Evolutionary conservation across 163 green algal species (phyloP).

Genomic region (Coccomyxa subellipsoidea): DNA sequence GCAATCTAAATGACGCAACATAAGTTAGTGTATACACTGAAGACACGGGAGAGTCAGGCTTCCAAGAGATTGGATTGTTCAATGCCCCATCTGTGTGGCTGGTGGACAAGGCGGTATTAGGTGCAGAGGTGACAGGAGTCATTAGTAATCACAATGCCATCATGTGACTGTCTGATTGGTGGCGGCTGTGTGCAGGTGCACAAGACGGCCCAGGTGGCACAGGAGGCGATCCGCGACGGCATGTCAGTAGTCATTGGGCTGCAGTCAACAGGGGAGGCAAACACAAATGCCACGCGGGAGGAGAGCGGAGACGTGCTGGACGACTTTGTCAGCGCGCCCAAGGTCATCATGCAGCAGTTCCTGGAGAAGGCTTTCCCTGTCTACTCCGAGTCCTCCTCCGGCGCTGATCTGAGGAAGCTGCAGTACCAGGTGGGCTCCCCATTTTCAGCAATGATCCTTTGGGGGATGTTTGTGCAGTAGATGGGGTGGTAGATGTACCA

Average conservation of each 20-base stretch:
- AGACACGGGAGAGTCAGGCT: too few species aligned
- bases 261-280: constrained; percentile 59
- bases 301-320: constrained; percentile 47
- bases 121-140: too few species aligned
- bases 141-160: too few species aligned
- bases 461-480: too few species aligned
- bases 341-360: constrained; percentile 57
- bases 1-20: too few species aligned
- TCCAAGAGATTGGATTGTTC: too few species aligned
- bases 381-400: background rate
- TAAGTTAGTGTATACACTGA: too few species aligned
- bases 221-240: constrained; percentile 40
- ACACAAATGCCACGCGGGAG: constrained; percentile 43
- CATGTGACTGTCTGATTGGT: too few species aligned
- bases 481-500: too few species aligned
- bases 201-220: constrained; percentile 49
- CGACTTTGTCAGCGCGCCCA: constrained; percentile 66
- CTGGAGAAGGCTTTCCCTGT: constrained; percentile 39
- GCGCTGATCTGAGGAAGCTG: background rate
- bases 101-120: too few species aligned
- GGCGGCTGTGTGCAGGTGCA: constrained; percentile 32
- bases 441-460: too few species aligned
- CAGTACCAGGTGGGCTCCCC: background rate
- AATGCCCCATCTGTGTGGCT: too few species aligned
- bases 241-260: constrained; percentile 73